Percentiles rank a stretch among this genome's conserved stretches.
Evolutionary conservation across 1,139 yeast species (phyloP).

Genomic region (Diutina mesorugosa): DNA sequence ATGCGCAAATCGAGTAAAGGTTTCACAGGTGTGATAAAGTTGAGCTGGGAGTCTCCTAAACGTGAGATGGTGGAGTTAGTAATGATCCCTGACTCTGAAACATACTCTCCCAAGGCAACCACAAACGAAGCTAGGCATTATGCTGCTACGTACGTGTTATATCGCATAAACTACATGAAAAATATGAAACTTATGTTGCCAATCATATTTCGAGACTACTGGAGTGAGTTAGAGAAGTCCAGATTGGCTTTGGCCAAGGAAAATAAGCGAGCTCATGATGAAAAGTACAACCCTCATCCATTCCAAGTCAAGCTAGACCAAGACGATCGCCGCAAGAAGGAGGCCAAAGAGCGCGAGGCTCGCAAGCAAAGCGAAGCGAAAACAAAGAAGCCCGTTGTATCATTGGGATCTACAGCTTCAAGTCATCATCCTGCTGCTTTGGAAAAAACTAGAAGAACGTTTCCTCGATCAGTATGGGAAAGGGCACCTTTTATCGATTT

Average conservation of each 20-base stretch:
- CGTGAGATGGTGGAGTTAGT: conserved; percentile 47
- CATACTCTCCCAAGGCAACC: conserved; percentile 55
- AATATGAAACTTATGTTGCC: conserved; percentile 84
- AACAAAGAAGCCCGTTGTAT: conserved; percentile 27
- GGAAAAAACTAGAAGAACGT: conserved; percentile 1
- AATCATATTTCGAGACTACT: conserved; percentile 61
- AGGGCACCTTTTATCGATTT: conserved; percentile 42
- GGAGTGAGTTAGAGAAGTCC: conserved; percentile 59
- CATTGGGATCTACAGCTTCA: background rate
- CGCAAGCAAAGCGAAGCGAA: conserved; percentile 23
- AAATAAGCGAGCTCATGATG: conserved; percentile 35
- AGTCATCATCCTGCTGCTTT: conserved; percentile 5
- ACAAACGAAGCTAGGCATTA: conserved; percentile 82
- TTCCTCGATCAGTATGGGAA: conserved; percentile 44
- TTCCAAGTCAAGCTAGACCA: conserved; percentile 49
- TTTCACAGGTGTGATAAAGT: conserved; percentile 42
- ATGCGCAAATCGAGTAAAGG: conserved; percentile 46
- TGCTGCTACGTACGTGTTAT: conserved; percentile 82
- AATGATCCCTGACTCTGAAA: conserved; percentile 45
- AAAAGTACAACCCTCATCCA: conserved; percentile 56
- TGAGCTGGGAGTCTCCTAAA: conserved; percentile 72
- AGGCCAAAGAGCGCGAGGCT: conserved; percentile 31
- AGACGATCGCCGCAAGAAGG: conserved; percentile 27
- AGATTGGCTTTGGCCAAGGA: conserved; percentile 31
- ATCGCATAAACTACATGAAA: conserved; percentile 66